These are phyloP conservation scores for Aspergillaceae sp. DNA, from an alignment of 2,329 filamentous ascomycete genomes.

Conservation along the genomic window DNA sequence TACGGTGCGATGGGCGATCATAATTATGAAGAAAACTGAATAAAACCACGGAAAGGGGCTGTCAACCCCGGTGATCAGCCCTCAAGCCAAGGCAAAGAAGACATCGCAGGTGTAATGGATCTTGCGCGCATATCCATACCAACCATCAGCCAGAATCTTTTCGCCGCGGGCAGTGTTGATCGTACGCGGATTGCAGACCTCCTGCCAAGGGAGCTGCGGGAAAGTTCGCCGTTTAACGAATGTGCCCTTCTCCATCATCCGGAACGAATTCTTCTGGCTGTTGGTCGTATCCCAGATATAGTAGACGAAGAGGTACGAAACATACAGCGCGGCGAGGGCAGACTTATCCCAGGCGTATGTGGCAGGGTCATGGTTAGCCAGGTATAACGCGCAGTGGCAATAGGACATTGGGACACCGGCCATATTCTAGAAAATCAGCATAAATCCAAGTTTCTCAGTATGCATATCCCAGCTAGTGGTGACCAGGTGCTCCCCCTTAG, in stretches of 20 bases:
- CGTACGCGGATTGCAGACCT: constrained; percentile 65
- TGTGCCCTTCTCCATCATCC: constrained; percentile 65
- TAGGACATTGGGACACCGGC: constrained; percentile 84
- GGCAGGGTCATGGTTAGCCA: constrained; percentile 69
- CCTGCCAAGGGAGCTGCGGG: constrained; percentile 78
- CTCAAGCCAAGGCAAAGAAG: constrained; percentile 70
- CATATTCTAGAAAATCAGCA: constrained; percentile 96
- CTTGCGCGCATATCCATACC: constrained; percentile 63
- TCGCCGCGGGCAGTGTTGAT: constrained; percentile 48
- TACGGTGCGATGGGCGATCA: constrained; percentile 69
- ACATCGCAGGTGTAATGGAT: constrained; percentile 72
- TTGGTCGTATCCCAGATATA: constrained; percentile 89
- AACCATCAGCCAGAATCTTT: constrained; percentile 32
- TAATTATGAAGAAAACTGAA: constrained; percentile 65
- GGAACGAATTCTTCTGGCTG: constrained; percentile 87
- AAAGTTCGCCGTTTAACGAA: constrained; percentile 63
- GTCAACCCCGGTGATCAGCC: constrained; percentile 65
- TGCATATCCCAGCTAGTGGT: constrained; percentile 88
- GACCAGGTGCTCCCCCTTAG: constrained; percentile 85
- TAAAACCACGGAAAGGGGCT: constrained; percentile 87
- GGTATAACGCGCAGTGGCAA: constrained; percentile 83
- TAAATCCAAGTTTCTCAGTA: constrained; percentile 92
- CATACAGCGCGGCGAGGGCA: constrained; percentile 54
- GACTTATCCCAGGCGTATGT: constrained; percentile 66
- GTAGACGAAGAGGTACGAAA: constrained; percentile 70